Percentiles rank a stretch among this genome's conserved stretches.
Conservation (phyloP, 768 basidiomycete species). For the Amanita jacksonii region DNA sequence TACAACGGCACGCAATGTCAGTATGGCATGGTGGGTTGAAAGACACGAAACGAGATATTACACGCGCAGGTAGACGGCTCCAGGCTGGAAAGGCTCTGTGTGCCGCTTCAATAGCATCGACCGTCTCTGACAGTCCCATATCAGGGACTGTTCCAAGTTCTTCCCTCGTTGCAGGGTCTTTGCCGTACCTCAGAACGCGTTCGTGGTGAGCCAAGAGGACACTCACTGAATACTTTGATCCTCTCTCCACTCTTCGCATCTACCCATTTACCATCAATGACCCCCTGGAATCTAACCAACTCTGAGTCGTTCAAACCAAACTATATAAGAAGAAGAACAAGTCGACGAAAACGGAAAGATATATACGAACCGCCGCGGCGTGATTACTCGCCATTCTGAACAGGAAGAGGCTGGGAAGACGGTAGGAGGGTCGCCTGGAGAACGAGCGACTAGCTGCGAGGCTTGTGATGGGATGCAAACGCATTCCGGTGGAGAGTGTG, state of each 20-base stretch:
- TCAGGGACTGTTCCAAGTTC: slow-evolving; percentile 83
- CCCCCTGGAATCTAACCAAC: slow-evolving; percentile 64
- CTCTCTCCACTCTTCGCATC: slow-evolving; percentile 65
- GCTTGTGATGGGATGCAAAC: slow-evolving; percentile 16
- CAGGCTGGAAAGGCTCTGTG: slow-evolving; percentile 72
- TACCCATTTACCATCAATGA: slow-evolving; percentile 83
- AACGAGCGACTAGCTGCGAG: slow-evolving; percentile 13
- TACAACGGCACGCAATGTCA: slow-evolving; percentile 18
- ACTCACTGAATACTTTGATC: slow-evolving; percentile 71
- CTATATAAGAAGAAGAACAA: too few relatives aligned
- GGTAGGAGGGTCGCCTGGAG: background rate
- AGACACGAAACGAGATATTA: slow-evolving; percentile 17
- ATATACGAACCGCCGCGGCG: slow-evolving; percentile 26
- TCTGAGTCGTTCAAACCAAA: slow-evolving; percentile 72
- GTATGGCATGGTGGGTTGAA: background rate
- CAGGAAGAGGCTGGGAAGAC: slow-evolving; percentile 5
- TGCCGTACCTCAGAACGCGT: background rate
- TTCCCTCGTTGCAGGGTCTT: slow-evolving; percentile 85
- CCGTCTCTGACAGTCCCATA: slow-evolving; percentile 78
- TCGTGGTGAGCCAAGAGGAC: slow-evolving; percentile 3
- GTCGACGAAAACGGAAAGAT: background rate
- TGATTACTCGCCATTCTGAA: slow-evolving; percentile 54
- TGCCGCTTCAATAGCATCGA: slow-evolving; percentile 78
- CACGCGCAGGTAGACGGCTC: slow-evolving; percentile 84
- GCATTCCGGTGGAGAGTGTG: slow-evolving; percentile 1